Evolutionary conservation across 2,329 filamentous ascomycete species (phyloP).

Genomic region (Phaeomoniella chlamydospora): DNA sequence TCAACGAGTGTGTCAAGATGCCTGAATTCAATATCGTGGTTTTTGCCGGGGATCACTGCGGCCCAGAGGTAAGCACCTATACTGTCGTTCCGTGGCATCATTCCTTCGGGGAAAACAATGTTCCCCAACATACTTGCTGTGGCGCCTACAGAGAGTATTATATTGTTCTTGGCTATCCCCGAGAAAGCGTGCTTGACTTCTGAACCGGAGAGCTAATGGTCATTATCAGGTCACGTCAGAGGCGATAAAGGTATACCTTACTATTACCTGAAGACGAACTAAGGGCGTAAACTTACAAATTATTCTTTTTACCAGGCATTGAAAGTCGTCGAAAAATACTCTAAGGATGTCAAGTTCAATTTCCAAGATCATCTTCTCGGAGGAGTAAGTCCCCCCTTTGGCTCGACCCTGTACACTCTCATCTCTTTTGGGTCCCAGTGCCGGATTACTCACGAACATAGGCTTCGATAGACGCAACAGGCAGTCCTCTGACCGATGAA

Average conservation of each 20-base stretch:
- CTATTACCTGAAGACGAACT: background rate
- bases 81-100: background rate
- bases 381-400: constrained; percentile 51
- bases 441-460: constrained; percentile 22
- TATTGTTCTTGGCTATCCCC: too few species aligned
- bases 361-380: constrained; percentile 82
- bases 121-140: too few species aligned
- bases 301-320: constrained; percentile 48
- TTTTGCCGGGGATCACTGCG: constrained; percentile 71
- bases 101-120: too few species aligned
- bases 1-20: constrained; percentile 35
- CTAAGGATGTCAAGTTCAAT: constrained; percentile 61
- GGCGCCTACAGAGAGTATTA: too few species aligned
- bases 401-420: background rate
- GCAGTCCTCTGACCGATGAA: constrained; percentile 65
- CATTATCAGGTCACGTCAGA: constrained; percentile 61
- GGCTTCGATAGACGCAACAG: constrained; percentile 78
- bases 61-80: constrained; percentile 54
- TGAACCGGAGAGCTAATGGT: too few species aligned
- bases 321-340: constrained; percentile 54
- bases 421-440: background rate
- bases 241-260: constrained; percentile 59
- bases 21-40: constrained; percentile 64
- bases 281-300: constrained; percentile 1
- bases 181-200: too few species aligned